Evolutionary conservation across 257 asterid genomes (phyloP).

Genomic region (Fraxinus quadrangulata): DNA sequence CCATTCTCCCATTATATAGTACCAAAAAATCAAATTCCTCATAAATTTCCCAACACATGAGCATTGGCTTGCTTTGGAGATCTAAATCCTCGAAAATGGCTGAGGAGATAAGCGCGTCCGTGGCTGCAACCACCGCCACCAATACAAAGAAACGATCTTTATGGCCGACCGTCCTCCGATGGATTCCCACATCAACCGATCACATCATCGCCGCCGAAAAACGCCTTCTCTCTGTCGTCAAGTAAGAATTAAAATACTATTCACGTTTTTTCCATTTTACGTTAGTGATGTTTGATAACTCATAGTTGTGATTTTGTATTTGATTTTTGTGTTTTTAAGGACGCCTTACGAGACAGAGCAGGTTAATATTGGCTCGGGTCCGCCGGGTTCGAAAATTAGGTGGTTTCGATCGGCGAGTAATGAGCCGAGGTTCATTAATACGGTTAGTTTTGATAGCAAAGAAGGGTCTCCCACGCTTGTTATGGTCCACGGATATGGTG

Average conservation of each 20-base stretch:
- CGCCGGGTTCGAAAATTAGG: slow-evolving; percentile 84
- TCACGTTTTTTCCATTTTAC: background rate
- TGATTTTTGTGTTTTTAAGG: slow-evolving; percentile 35
- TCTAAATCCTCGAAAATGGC: slow-evolving; percentile 57
- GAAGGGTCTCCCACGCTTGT: slow-evolving; percentile 93
- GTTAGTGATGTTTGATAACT: background rate
- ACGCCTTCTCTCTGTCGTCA: slow-evolving; percentile 77
- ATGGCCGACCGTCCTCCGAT: slow-evolving; percentile 77
- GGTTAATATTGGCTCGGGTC: slow-evolving; percentile 86
- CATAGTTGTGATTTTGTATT: background rate
- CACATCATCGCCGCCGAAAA: slow-evolving; percentile 86
- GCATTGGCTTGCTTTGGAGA: slow-evolving; percentile 39
- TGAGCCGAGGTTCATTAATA: slow-evolving; percentile 81
- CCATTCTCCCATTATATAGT: slow-evolving; percentile 24
- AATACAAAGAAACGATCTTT: slow-evolving; percentile 38
- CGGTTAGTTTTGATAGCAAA: slow-evolving; percentile 82
- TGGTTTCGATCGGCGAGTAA: slow-evolving; percentile 92
- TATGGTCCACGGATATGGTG: slow-evolving; percentile 96
- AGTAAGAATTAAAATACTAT: slow-evolving; percentile 28
- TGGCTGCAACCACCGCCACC: slow-evolving; percentile 30
- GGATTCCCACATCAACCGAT: slow-evolving; percentile 95
- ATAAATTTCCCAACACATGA: slow-evolving; percentile 34
- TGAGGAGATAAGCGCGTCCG: slow-evolving; percentile 53
- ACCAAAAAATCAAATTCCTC: background rate
- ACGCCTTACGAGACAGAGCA: slow-evolving; percentile 75